These are phyloP conservation scores for Linum tenue DNA, from an alignment of 345 rosid genomes.

Conservation along the genomic window DNA sequence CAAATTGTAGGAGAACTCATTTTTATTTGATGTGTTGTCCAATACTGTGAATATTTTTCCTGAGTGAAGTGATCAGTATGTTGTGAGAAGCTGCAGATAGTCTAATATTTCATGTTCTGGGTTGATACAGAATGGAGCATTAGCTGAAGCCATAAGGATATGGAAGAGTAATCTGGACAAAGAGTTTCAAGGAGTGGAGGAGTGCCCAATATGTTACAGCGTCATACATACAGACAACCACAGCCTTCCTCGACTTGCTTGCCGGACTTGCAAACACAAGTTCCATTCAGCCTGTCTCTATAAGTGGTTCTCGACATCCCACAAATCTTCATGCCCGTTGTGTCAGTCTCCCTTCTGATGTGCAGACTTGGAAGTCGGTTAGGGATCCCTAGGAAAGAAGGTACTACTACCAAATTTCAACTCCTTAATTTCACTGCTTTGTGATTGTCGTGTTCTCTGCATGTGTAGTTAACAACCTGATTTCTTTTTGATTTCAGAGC, in stretches of 20 bases:
- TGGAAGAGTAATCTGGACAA: slow-evolving; percentile 94
- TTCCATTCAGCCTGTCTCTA: slow-evolving; percentile 84
- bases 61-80: neutral
- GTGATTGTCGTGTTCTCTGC: too few relatives aligned
- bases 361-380: neutral
- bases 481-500: too few relatives aligned
- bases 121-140: slow-evolving; percentile 76
- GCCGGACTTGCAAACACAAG: slow-evolving; percentile 92
- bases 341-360: slow-evolving; percentile 87
- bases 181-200: slow-evolving; percentile 95
- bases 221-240: slow-evolving; percentile 84
- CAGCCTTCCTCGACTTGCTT: slow-evolving; percentile 88
- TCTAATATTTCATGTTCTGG: neutral
- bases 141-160: slow-evolving; percentile 82
- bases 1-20: too few relatives aligned
- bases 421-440: neutral
- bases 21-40: too few relatives aligned
- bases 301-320: slow-evolving; percentile 93
- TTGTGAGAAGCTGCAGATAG: neutral
- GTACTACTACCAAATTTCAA: too few relatives aligned
- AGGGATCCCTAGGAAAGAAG: neutral
- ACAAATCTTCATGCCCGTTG: slow-evolving; percentile 81
- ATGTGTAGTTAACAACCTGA: too few relatives aligned
- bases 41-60: neutral
- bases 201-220: slow-evolving; percentile 97